Evolutionary conservation across 73 alveolate genomes (phyloP).

Genomic region (Breviolum minutum): DNA sequence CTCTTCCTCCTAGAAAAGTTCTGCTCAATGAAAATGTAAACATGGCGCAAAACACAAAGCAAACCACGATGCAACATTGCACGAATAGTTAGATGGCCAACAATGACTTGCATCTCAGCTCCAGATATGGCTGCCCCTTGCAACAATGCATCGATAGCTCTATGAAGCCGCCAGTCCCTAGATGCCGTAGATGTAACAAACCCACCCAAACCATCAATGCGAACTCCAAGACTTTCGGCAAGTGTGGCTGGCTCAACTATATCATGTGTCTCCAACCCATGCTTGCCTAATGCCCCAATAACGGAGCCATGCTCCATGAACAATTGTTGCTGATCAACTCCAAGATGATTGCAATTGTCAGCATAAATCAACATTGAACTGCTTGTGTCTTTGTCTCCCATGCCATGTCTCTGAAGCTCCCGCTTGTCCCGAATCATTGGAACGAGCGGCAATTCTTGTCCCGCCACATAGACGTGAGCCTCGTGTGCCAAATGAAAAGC

Average conservation of each 20-base stretch:
- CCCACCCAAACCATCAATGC: too few relatives aligned
- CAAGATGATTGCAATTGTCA: conserved; percentile 22
- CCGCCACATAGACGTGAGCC: not conserved
- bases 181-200: too few relatives aligned
- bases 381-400: too few relatives aligned
- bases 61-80: not conserved
- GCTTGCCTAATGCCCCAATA: not conserved
- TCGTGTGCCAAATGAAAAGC: conserved; percentile 14
- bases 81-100: conserved; percentile 22
- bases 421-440: not conserved
- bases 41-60: not conserved
- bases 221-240: too few relatives aligned
- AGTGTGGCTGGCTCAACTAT: not conserved
- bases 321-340: not conserved
- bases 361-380: too few relatives aligned
- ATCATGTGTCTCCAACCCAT: too few relatives aligned
- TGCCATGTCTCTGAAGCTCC: too few relatives aligned
- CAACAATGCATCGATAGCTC: not conserved
- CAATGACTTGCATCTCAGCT: conserved; percentile 9
- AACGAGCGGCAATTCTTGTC: not conserved
- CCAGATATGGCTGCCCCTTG: not conserved
- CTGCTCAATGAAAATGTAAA: too few relatives aligned
- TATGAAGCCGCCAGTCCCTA: too few relatives aligned
- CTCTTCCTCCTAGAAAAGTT: too few relatives aligned
- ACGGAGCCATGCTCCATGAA: too few relatives aligned